Base-by-base conservation (phyloP, 331 rosid genomes). In the Quercus tomentella region DNA sequence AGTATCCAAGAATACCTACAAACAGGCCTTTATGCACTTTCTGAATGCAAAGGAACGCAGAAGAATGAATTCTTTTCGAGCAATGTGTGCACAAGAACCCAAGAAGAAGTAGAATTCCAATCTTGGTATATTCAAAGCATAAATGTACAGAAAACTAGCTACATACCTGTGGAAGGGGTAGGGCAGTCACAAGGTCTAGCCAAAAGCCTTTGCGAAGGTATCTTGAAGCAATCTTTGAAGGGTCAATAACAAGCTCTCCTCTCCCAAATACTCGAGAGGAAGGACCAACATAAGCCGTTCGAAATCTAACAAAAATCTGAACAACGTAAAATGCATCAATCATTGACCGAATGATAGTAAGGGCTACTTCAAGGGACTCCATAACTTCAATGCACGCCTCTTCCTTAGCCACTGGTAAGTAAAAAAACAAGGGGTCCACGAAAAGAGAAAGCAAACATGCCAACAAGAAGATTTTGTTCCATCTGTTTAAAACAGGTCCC, bases 241-340 rank as follows among this genome's bases (percentile, higher is more conserved):
- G 79, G 74, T 88, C 89, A 22, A 86, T 12, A 4, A 88, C 60
- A 37, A 88, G 92, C 84, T 88, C 92, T 74, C 92, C 89, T 84
- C 92, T 81, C 35, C 92, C 92, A 77, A 77, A 86, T 70, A 88
- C 88, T 20, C 88, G 89, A 82, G 92, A 88, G 25, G 92, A 86
- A 71, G 92, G 87, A 66, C 86, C 89, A 35, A 88, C 51, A 74
- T 84, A 88, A 66, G 92, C 92, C 2, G 87, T 88, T 55, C 80
- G 89, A 82, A 88, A 88, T 76, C 82, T 73, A 58, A 88, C 58
- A 81, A 79, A 86, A 79, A 86, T 88, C 82, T 86, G 89, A 82
- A 88, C 12, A 70, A 88, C 61, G 77, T 86, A 88, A 79, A 88
- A 86, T 18, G 83, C 87, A 82, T 88, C 92, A 62, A 79, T 77